These are phyloP conservation scores for Pythium plurisporium DNA, from an alignment of 352 stramenopile species.

Conservation along the genomic window DNA sequence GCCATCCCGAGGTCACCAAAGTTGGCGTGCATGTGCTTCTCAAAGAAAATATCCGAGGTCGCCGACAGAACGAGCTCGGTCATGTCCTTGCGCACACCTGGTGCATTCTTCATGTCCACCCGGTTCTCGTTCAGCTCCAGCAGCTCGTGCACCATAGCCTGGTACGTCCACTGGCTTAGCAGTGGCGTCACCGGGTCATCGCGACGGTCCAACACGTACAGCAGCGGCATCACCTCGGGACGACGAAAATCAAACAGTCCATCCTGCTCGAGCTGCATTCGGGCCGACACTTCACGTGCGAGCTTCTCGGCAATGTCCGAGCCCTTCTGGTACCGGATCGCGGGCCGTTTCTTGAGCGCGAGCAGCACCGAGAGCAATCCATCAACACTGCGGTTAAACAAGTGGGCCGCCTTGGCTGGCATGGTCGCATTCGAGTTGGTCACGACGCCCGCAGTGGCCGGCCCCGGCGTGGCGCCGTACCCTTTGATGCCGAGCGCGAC, in stretches of 20 bases:
- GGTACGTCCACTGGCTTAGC: constrained; percentile 97
- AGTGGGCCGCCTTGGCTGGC: constrained; percentile 35
- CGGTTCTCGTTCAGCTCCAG: constrained; percentile 97
- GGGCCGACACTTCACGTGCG: constrained; percentile 90
- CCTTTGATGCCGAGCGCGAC: constrained; percentile 48
- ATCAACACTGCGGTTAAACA: constrained; percentile 93
- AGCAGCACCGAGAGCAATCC: constrained; percentile 94
- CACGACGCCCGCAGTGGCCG: constrained; percentile 47
- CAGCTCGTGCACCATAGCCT: constrained; percentile 99
- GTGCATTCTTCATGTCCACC: constrained; percentile 93
- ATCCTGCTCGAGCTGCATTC: constrained; percentile 92
- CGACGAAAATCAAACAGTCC: constrained; percentile 97
- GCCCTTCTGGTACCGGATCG: constrained; percentile 94
- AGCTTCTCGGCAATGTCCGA: constrained; percentile 92
- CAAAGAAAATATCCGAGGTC: constrained; percentile 96
- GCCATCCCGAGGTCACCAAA: constrained; percentile 96
- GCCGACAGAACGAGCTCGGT: constrained; percentile 96
- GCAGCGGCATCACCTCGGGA: constrained; percentile 67
- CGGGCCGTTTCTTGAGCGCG: constrained; percentile 94
- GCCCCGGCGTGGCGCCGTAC: constrained; percentile 17
- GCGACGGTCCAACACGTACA: constrained; percentile 96
- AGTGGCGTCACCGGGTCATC: constrained; percentile 99
- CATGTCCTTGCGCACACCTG: constrained; percentile 95
- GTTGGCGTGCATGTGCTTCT: constrained; percentile 95
- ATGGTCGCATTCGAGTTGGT: constrained; percentile 26